Conservation (phyloP, 768 basidiomycete species). For the Leucogyrophana mollusca region DNA sequence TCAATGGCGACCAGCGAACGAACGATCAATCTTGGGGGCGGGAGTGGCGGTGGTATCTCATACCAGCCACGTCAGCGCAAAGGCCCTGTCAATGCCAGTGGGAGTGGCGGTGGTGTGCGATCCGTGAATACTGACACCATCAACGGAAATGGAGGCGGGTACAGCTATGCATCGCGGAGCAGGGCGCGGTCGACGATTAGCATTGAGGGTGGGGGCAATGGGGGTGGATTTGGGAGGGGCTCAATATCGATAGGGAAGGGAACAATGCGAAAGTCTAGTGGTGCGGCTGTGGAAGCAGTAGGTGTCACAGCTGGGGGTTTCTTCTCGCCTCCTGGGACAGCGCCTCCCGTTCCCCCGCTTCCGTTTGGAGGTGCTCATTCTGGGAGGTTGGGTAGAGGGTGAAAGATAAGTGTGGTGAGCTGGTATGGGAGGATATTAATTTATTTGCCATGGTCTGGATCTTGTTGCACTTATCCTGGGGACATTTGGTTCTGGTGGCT, state of each 20-base stretch:
- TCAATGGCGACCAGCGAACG: slow-evolving; percentile 10
- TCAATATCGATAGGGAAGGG: slow-evolving; percentile 68
- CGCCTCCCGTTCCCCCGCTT: slow-evolving; percentile 26
- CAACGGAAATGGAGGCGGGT: slow-evolving; percentile 17
- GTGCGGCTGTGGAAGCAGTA: slow-evolving; percentile 73
- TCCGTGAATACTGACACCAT: slow-evolving; percentile 34
- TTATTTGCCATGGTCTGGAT: background rate
- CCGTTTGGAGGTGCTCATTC: background rate
- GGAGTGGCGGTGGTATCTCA: slow-evolving; percentile 18
- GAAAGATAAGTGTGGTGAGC: no score
- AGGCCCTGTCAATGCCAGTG: slow-evolving; percentile 21
- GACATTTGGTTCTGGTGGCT: no score
- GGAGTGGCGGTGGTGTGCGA: slow-evolving; percentile 19
- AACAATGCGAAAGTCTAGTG: slow-evolving; percentile 59
- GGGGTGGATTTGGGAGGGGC: slow-evolving; percentile 40
- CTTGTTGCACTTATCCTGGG: no score
- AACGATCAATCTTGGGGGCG: slow-evolving; percentile 27
- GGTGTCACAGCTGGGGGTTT: slow-evolving; percentile 78
- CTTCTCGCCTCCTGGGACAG: slow-evolving; percentile 54
- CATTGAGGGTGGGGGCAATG: slow-evolving; percentile 45
- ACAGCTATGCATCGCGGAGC: slow-evolving; percentile 37
- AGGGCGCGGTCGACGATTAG: slow-evolving; percentile 59
- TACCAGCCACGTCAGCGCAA: slow-evolving; percentile 45
- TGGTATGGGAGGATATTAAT: background rate
- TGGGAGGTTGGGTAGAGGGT: no score